Conservation (phyloP, 495 filamentous ascomycete species). For the Cladorrhinum samala region DNA sequence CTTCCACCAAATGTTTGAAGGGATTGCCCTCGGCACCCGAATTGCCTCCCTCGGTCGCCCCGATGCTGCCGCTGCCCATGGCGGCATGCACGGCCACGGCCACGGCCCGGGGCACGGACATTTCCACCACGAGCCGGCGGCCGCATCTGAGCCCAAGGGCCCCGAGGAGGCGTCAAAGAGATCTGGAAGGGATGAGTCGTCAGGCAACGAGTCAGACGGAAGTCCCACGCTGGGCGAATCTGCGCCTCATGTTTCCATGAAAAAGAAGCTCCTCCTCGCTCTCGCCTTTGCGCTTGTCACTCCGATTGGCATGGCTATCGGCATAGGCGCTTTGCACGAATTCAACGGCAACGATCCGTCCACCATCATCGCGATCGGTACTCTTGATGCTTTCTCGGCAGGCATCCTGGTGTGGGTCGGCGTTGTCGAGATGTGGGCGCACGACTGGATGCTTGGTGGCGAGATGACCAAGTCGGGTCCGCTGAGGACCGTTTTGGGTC, state of each 20-base stretch:
- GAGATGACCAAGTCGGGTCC: constrained; percentile 14
- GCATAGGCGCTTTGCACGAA: constrained; percentile 44
- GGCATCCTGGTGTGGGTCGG: constrained; percentile 57
- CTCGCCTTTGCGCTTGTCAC: constrained; percentile 49
- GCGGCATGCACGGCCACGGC: neutral
- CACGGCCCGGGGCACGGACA: constrained; percentile 9
- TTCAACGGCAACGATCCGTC: constrained; percentile 53
- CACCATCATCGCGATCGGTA: constrained; percentile 53
- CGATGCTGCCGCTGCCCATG: constrained; percentile 2
- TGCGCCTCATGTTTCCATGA: constrained; percentile 19
- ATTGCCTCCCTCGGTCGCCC: constrained; percentile 50
- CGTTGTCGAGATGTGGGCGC: constrained; percentile 53
- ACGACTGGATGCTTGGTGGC: constrained; percentile 3
- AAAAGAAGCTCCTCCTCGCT: constrained; percentile 43
- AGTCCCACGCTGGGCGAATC: neutral
- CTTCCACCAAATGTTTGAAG: constrained; percentile 73
- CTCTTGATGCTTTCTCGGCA: constrained; percentile 50
- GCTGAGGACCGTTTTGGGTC: constrained; percentile 15
- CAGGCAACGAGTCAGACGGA: neutral
- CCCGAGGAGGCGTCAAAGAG: neutral
- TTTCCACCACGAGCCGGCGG: constrained; percentile 9
- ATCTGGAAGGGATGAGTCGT: neutral
- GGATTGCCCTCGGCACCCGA: constrained; percentile 63
- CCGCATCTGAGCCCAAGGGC: neutral
- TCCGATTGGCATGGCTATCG: constrained; percentile 54